Percentiles rank a stretch among this genome's conserved stretches.
Conservation (phyloP, 495 filamentous ascomycete genomes). For the Talaromyces liani region DNA sequence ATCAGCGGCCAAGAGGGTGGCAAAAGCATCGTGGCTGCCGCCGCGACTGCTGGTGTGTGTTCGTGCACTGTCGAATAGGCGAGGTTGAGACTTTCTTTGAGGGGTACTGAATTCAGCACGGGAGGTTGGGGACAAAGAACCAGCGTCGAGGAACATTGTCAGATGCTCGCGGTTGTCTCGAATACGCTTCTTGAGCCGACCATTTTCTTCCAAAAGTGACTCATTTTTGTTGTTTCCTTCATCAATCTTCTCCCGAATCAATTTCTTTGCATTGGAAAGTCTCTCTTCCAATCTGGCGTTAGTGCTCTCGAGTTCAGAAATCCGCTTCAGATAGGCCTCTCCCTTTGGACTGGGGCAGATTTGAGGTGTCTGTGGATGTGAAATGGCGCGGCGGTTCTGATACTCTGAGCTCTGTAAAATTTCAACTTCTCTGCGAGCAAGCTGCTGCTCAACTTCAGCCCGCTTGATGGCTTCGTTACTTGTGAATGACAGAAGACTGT, state of each 20-base stretch:
- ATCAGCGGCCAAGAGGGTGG: constrained; percentile 64
- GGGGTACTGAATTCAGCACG: constrained; percentile 41
- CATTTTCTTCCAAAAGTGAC: constrained; percentile 58
- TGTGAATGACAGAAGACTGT: constrained; percentile 78
- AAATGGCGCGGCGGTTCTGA: constrained; percentile 27
- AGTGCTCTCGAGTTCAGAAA: constrained; percentile 55
- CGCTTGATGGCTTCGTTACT: constrained; percentile 80
- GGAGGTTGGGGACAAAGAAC: constrained; percentile 33
- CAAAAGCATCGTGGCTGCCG: constrained; percentile 54
- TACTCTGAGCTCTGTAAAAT: constrained; percentile 60
- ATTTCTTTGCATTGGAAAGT: constrained; percentile 63
- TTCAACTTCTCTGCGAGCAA: constrained; percentile 85
- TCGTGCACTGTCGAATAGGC: constrained; percentile 36
- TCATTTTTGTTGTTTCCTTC: constrained; percentile 46
- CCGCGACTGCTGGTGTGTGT: constrained; percentile 28
- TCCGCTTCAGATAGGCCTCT: constrained; percentile 36
- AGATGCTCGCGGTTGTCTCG: constrained; percentile 81
- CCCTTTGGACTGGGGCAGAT: constrained; percentile 34
- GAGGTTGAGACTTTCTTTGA: constrained; percentile 36
- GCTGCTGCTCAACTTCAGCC: constrained; percentile 86
- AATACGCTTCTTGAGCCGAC: constrained; percentile 73
- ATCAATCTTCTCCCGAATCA: constrained; percentile 73
- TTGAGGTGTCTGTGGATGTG: constrained; percentile 25
- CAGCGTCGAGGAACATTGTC: constrained; percentile 55
- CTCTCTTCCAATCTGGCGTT: constrained; percentile 56